Evolutionary conservation across 1,139 yeast genomes (phyloP), one percentile per base, ranked within the genome.

Genomic region (Candida glucosophila): DNA sequence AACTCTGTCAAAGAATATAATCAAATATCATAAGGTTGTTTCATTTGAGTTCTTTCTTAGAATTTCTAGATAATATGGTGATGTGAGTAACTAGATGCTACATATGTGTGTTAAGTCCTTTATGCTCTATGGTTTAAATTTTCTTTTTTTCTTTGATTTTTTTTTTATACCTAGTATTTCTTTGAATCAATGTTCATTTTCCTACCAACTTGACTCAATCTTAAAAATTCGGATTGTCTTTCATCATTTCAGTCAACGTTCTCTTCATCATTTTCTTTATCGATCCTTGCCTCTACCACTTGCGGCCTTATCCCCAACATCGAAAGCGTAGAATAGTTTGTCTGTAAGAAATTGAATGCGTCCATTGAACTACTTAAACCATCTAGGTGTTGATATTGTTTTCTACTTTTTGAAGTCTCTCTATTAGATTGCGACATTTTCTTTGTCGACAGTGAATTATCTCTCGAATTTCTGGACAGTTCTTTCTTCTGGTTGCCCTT

Each of bases 261-360:
- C 22, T 31, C 41, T 23, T 29, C 30, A 7, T 16, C n/a, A 4
- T 10, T 12, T 9, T 19, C 8, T n/a, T 8, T 8, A n/a, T 16
- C 18, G 8, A 33, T 15, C 6, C 36, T 41, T 1, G 44, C 30
- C 3, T 56, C 46, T n/a, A 64, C 52, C 7, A 63, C 63, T 37
- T 62, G 69, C 0, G 71, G 70, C 27, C 50, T 48, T 16, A 64
- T 60, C 2, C 70, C 71, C 15, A 64, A 40, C 28, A 55, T 54
- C 5, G 65, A 49, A 15, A 64, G 44, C 19, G 63, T 40, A 2
- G 67, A 52, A 26, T 44, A 51, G 36, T 58, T 61, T 14, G 58
- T 37, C 30, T 52, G 54, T 17, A 59, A 37, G 24, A 55, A 58
- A 10, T 60, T 47, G 13, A 55, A 41, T 3, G 62, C 51, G 8